Evolutionary conservation across 345 rosid genomes (phyloP).

Genomic region (Excoecaria agallocha): DNA sequence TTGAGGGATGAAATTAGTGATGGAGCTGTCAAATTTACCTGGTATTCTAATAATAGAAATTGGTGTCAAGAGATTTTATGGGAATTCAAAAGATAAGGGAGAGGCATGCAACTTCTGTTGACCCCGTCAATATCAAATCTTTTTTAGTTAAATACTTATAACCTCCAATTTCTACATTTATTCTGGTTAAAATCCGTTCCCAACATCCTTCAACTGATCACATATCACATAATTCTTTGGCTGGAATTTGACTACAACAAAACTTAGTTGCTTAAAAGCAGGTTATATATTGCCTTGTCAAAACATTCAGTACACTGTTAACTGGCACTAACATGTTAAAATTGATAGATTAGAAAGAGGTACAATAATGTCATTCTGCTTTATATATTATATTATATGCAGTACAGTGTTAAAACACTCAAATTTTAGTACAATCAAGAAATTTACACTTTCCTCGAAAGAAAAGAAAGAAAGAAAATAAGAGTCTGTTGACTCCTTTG

Average conservation of each 20-base stretch:
- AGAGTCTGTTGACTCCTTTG: neutral
- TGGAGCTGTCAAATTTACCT: slow-evolving; percentile 30
- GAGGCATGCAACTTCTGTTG: slow-evolving; percentile 15
- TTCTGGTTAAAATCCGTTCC: no score
- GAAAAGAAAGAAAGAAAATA: no score
- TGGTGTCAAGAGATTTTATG: neutral
- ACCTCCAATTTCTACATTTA: no score
- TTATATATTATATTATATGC: no score
- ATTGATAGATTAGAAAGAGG: no score
- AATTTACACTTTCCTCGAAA: neutral
- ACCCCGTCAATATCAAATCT: slow-evolving; percentile 7
- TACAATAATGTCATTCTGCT: no score
- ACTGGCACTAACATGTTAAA: no score
- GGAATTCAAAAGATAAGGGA: neutral
- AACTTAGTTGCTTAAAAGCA: neutral
- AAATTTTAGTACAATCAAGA: neutral
- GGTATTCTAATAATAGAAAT: slow-evolving; percentile 42
- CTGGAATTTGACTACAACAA: neutral
- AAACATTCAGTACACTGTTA: neutral
- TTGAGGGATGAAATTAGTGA: slow-evolving; percentile 23
- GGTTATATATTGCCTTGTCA: neutral
- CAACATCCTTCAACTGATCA: no score
- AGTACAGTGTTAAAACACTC: no score
- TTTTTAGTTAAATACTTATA: neutral
- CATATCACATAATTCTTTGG: neutral